A percentile compares a stretch with the other conserved stretches of the same genome.
These are phyloP conservation scores for Lathyrus aphaca DNA, from an alignment of 306 rosid species.

Conservation along the genomic window DNA sequence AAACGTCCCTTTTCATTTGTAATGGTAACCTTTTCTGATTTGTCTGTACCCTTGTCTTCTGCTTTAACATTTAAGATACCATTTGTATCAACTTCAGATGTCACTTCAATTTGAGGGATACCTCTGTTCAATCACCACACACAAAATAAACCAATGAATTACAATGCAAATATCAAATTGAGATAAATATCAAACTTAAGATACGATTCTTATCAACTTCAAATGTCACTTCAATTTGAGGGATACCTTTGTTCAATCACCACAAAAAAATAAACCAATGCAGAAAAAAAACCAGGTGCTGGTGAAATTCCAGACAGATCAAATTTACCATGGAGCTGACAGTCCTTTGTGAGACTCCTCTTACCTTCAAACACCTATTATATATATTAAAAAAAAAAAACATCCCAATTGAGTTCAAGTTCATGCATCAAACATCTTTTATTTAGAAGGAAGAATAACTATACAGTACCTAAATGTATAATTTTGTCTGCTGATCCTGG, in stretches of 20 bases:
- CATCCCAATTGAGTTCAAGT: constrained; percentile 12
- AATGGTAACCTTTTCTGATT: constrained; percentile 96
- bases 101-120: constrained; percentile 97
- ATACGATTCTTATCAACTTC: too few relatives aligned
- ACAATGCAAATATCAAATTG: not conserved
- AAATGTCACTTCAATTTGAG: too few relatives aligned
- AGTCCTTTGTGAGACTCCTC: constrained; percentile 99
- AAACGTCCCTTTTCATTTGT: constrained; percentile 96
- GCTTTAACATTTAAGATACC: constrained; percentile 95
- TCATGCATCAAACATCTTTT: not conserved
- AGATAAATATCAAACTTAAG: too few relatives aligned
- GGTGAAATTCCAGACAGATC: constrained; percentile 94
- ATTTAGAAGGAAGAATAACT: constrained; percentile 4
- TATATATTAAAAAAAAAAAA: not conserved
- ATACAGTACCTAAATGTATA: constrained; percentile 86
- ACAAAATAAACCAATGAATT: constrained; percentile 26
- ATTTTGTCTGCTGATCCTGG: constrained; percentile 99
- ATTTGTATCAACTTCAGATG: constrained; percentile 96
- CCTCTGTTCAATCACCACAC: constrained; percentile 61
- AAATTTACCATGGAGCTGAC: constrained; percentile 91
- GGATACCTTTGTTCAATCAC: too few relatives aligned
- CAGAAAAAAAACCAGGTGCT: constrained; percentile 96
- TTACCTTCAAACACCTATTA: constrained; percentile 92
- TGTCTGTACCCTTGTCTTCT: constrained; percentile 98
- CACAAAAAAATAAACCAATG: too few relatives aligned